Base-by-base conservation (phyloP, 331 rosid species). In the Acacia concinna region DNA sequence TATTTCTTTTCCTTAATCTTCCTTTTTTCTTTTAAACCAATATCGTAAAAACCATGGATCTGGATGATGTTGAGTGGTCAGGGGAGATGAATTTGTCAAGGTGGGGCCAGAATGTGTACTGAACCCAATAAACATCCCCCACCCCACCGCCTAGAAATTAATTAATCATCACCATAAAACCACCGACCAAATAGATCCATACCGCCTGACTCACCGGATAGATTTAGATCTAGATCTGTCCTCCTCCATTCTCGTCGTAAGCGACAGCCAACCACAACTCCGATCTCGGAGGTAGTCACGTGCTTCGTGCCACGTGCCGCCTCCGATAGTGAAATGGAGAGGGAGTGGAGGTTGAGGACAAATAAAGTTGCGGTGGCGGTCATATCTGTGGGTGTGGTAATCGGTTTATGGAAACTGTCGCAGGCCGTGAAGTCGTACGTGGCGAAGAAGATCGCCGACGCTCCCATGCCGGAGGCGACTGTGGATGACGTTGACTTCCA, bases 401-500 rank as follows among this genome's bases (percentile, higher is more conserved):
- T 62, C 21, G 40, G 40, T 28, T 17, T 62, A 7, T 62, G 68
- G 68, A 62, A 62, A 62, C 12, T 62, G 68, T 66, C 90, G 68
- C 84, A 83, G 81, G 71, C 88, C 74, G 97, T 93, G 1, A 92
- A 83, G 89, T 78, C 85, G 73, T 92, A 41, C 8, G 68, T 85
- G 27, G 37, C 86, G 6, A 91, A 86, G 52, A 92, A 87, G 86
- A 18, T 91, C 34, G 82, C 73, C 1, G 63, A 75, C 27, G 20
- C 83, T 60, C 84, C 87, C 11, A 89, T 73, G 84, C 98, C 98
- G 0, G 96, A 92, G 82, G 98, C 97, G 17, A 87, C 79, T 64
- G 68, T 95, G 0, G 52, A 57, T 0, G 85, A 90, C 70, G 96
- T 95, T 2, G 96, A 92, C 74, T 90, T 92, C 78, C 86, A 87